Conservation (phyloP, 2,329 filamentous ascomycete species). For the Cercospora janseana region DNA sequence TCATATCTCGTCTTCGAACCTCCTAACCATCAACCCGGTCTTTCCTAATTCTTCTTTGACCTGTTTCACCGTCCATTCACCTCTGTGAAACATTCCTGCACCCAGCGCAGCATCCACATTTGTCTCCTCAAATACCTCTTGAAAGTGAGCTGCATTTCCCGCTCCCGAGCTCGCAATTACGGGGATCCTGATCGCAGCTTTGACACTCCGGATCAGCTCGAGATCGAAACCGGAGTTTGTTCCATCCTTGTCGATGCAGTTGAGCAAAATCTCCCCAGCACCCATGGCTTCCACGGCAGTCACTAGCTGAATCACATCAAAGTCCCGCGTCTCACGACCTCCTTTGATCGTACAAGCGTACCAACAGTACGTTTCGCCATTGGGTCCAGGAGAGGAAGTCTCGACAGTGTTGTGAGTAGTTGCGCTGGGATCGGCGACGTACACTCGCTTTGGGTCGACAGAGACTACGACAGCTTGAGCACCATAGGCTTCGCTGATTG, state of each 20-base stretch:
- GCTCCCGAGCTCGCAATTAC: constrained; percentile 95
- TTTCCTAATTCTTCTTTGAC: constrained; percentile 79
- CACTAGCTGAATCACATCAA: constrained; percentile 86
- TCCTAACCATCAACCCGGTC: constrained; percentile 73
- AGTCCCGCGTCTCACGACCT: constrained; percentile 86
- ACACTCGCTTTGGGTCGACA: constrained; percentile 89
- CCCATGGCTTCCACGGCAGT: constrained; percentile 95
- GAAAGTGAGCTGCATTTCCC: constrained; percentile 82
- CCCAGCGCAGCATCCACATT: constrained; percentile 88
- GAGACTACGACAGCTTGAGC: constrained; percentile 96
- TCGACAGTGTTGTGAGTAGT: constrained; percentile 73
- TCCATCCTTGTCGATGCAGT: constrained; percentile 96
- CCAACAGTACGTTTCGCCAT: constrained; percentile 83
- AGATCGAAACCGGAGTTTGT: constrained; percentile 93
- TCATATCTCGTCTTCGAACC: constrained; percentile 62
- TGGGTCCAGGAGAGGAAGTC: constrained; percentile 67
- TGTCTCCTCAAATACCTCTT: constrained; percentile 84
- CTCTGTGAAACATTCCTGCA: constrained; percentile 95
- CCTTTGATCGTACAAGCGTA: constrained; percentile 98
- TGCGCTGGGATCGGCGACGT: constrained; percentile 66
- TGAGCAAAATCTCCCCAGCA: constrained; percentile 87
- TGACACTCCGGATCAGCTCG: constrained; percentile 86
- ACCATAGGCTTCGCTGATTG: constrained; percentile 89
- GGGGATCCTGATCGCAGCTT: constrained; percentile 80
- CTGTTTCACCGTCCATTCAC: constrained; percentile 89